Evolutionary conservation across 1,284 basidiomycete genomes (phyloP).

Genomic region (Ceratobasidium sp.): DNA sequence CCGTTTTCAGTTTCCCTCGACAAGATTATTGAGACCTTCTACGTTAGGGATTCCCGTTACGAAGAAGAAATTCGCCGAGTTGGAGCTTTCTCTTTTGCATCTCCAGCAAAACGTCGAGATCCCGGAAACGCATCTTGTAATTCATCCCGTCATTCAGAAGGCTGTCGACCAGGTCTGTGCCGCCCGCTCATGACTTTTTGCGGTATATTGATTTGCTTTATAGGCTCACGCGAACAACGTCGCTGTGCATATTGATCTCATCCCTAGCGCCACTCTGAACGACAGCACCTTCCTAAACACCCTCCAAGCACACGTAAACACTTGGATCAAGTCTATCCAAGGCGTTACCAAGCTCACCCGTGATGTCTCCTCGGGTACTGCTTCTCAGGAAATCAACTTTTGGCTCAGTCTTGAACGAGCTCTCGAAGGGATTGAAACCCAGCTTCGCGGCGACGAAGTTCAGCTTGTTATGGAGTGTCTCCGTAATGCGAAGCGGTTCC

Average conservation of each 20-base stretch:
- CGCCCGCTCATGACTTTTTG: too few relatives aligned
- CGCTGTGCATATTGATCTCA: constrained; percentile 81
- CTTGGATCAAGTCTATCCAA: constrained; percentile 99
- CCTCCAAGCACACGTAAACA: constrained; percentile 94
- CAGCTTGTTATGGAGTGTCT: constrained; percentile 96
- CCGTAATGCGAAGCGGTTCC: constrained; percentile 96
- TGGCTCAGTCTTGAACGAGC: constrained; percentile 97
- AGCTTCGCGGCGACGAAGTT: constrained; percentile 93
- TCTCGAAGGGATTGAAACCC: constrained; percentile 92
- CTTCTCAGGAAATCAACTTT: constrained; percentile 99
- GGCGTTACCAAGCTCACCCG: constrained; percentile 93
- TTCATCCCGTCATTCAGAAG: constrained; percentile 91
- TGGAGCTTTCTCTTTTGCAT: constrained; percentile 95
- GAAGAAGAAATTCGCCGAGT: constrained; percentile 99
- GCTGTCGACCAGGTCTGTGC: constrained; percentile 80
- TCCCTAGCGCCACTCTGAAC: constrained; percentile 80
- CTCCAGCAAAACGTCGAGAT: constrained; percentile 99
- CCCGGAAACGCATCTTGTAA: constrained; percentile 93
- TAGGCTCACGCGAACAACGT: constrained; percentile 70
- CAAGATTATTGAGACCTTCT: not conserved
- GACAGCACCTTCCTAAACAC: constrained; percentile 95
- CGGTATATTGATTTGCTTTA: constrained; percentile 26
- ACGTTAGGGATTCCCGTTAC: constrained; percentile 92
- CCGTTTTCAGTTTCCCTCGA: not conserved
- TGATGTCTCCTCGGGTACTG: constrained; percentile 95